These are phyloP conservation scores for Fragosphaeria purpurea DNA, from an alignment of 2,329 filamentous ascomycete species.

Conservation along the genomic window DNA sequence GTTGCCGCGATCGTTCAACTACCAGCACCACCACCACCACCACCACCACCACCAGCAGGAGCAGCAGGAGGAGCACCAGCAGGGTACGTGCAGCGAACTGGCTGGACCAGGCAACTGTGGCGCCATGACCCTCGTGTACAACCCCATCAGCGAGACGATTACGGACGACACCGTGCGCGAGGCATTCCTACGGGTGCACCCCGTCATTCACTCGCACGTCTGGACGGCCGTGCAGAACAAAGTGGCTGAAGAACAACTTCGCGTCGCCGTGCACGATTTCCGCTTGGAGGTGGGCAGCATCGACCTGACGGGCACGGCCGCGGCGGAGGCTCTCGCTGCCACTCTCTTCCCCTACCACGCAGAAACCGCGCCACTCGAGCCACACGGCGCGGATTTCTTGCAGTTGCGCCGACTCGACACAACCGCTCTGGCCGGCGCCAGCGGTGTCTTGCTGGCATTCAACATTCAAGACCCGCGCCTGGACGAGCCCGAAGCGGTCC, in stretches of 20 bases:
- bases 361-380: conserved; percentile 17
- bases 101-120: conserved; percentile 11
- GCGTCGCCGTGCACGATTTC: conserved; percentile 55
- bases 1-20: conserved; percentile 12
- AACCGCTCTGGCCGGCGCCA: conserved; percentile 60
- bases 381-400: conserved; percentile 39
- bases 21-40: conserved; percentile 6
- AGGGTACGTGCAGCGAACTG: neutral
- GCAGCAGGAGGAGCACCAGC: neutral
- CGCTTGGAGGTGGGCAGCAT: conserved; percentile 57
- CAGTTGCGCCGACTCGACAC: conserved; percentile 46
- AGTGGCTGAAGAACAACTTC: conserved; percentile 48
- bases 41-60: conserved; percentile 9
- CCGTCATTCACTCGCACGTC: conserved; percentile 62
- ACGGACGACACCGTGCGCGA: neutral
- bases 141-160: neutral
- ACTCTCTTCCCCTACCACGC: conserved; percentile 48
- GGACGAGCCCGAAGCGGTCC: conserved; percentile 57
- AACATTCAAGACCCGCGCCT: conserved; percentile 70
- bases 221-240: conserved; percentile 54
- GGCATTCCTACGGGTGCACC: conserved; percentile 47
- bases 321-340: conserved; percentile 66
- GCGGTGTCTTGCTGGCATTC: conserved; percentile 62
- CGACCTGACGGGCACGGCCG: conserved; percentile 54
- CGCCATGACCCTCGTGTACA: conserved; percentile 9